Conservation (phyloP, 768 basidiomycete species). For the Hypholoma sublateritium region DNA sequence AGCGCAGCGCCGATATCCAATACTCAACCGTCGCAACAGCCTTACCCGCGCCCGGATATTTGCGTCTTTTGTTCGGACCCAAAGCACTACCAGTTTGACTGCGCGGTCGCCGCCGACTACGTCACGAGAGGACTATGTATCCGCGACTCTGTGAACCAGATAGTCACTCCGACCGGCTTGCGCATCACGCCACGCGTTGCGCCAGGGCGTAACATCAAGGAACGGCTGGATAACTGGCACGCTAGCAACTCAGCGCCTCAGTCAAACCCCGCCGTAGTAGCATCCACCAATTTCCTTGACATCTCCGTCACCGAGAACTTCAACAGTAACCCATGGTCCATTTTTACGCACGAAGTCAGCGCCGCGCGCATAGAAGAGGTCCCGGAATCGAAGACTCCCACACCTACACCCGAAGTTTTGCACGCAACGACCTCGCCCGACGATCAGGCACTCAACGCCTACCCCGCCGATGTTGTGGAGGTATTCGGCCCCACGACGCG, state of each 20-base stretch:
- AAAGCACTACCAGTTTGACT: neutral
- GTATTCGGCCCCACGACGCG: too few species aligned
- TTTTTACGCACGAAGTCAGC: neutral
- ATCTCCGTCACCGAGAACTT: too few species aligned
- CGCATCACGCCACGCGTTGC: neutral
- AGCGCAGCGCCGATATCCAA: too few species aligned
- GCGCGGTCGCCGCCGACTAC: neutral
- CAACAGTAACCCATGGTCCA: neutral
- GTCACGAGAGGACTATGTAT: neutral
- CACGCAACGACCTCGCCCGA: too few species aligned
- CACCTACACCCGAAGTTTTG: too few species aligned
- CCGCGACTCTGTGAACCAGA: neutral
- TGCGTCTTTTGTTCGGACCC: slow-evolving; percentile 2
- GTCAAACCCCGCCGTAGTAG: neutral
- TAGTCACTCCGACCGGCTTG: neutral
- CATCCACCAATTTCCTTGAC: neutral
- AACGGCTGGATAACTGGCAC: slow-evolving; percentile 1
- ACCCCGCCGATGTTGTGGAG: too few species aligned
- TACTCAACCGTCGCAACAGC: too few species aligned
- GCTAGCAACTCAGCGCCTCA: neutral
- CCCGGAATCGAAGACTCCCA: neutral
- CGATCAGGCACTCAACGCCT: too few species aligned
- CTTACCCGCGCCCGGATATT: neutral
- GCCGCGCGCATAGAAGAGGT: neutral
- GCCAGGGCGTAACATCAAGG: neutral